Evolutionary conservation across 306 rosid species (phyloP).

Genomic region (Albizia julibrissin): DNA sequence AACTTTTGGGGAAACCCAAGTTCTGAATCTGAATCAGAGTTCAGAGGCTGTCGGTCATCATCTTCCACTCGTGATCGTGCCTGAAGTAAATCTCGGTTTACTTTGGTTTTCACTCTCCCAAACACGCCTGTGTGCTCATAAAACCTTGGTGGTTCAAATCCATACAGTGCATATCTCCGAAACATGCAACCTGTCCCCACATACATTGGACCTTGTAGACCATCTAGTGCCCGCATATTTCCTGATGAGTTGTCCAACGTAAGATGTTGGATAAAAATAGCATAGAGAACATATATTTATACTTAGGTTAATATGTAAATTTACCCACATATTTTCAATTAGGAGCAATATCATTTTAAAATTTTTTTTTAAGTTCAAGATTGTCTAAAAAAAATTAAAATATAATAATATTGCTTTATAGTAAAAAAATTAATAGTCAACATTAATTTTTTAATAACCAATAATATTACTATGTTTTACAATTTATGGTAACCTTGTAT

Average conservation of each 20-base stretch:
- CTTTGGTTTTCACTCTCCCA: constrained; percentile 57
- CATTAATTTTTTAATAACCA: too few relatives aligned
- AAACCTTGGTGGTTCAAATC: constrained; percentile 86
- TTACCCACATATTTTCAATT: too few relatives aligned
- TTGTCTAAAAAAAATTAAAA: accelerated
- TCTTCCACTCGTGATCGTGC: constrained; percentile 38
- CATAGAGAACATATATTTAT: too few relatives aligned
- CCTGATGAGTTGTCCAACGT: constrained; percentile 36
- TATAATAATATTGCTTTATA: too few relatives aligned
- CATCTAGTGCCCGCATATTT: constrained; percentile 88
- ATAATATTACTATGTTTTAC: too few relatives aligned
- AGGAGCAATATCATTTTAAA: too few relatives aligned
- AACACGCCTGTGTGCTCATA: constrained; percentile 69
- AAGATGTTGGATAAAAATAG: not conserved
- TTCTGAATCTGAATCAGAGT: constrained; percentile 49
- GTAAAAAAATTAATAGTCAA: too few relatives aligned
- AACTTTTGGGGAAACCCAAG: constrained; percentile 66
- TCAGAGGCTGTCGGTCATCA: constrained; percentile 54
- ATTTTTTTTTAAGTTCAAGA: too few relatives aligned
- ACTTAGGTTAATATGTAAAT: too few relatives aligned
- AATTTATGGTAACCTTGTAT: too few relatives aligned
- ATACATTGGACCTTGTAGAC: constrained; percentile 89
- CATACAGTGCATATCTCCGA: constrained; percentile 77
- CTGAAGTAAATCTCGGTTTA: constrained; percentile 40
- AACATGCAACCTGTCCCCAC: constrained; percentile 95